Evolutionary conservation across 2,329 filamentous ascomycete genomes (phyloP), one percentile per base, ranked within the genome.

Genomic region (Colletotrichum magnum): DNA sequence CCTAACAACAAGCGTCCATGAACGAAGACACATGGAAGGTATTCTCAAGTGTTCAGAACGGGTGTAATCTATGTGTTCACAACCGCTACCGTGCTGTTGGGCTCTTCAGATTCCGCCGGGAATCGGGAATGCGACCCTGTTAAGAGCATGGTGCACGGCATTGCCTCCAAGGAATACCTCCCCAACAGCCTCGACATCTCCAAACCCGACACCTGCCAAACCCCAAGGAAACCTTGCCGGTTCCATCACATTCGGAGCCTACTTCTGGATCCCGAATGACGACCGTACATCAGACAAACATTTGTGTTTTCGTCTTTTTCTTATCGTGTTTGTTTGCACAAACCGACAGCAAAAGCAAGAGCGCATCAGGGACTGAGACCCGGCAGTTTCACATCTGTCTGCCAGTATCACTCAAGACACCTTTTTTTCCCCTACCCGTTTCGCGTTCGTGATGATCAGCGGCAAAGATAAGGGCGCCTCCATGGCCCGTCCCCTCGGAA

Each of bases 231-330:
- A 43, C 56, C 43, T 51, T 45, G 50, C 3, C 47, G n/a, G n/a
- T 54, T 28, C 15, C 18, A 53, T 60, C 56, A 21, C 12, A 24
- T 60, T 61, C 54, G 62, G 32, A 18, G 12, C 32, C 62, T 66
- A 69, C 51, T 69, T 69, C 60, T 57, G 50, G 3, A 2, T 1
- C 62, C 66, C 56, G 50, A 69, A 56, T 54, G 54, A 60, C 66
- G 51, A 62, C 62, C 50, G 52, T 51, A 36, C 26, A 43, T 24
- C 47, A 43, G 18, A 47, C 41, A 60, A 45, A 50, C 36, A 24
- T 26, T 10, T 10, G 12, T 28, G 32, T 63, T 28, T 41, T 32
- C 45, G 3, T 41, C 56, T 4, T 36, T 28, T 51, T 21, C 36
- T 47, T 41, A 36, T 3, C 57, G 32, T 32, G 12, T 56, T 50